A percentile compares a stretch with the other conserved stretches of the same genome.
These are phyloP conservation scores for Phytophthora cryptogea DNA, from an alignment of 352 stramenopile species.

Conservation along the genomic window DNA sequence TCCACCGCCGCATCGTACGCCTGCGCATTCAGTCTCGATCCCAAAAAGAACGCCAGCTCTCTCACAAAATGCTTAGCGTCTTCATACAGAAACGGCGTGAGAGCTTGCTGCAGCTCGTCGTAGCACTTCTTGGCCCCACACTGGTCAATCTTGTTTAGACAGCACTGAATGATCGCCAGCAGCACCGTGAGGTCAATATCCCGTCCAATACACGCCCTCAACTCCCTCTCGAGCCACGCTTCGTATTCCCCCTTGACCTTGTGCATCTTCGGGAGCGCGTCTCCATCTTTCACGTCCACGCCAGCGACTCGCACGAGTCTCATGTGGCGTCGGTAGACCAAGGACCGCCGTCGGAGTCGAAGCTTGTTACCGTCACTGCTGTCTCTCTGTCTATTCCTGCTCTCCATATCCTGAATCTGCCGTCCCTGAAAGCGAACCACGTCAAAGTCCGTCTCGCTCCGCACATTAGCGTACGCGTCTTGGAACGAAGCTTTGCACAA, in stretches of 20 bases:
- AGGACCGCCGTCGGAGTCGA: conserved; percentile 42
- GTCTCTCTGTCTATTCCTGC: conserved; percentile 16
- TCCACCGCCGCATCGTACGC: conserved; percentile 69
- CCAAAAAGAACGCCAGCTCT: conserved; percentile 71
- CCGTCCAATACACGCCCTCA: conserved; percentile 67
- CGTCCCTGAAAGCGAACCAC: conserved; percentile 53
- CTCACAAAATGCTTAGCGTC: conserved; percentile 60
- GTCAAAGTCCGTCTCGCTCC: conserved; percentile 66
- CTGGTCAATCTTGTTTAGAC: conserved; percentile 52
- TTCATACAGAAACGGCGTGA: conserved; percentile 71
- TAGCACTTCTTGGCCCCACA: conserved; percentile 46
- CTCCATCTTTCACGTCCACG: conserved; percentile 21
- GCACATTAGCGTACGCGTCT: conserved; percentile 60
- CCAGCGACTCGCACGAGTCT: conserved; percentile 54
- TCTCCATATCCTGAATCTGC: conserved; percentile 3
- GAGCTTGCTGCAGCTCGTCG: conserved; percentile 45
- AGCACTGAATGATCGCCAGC: conserved; percentile 64
- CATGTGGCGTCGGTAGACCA: conserved; percentile 64
- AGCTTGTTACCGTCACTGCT: conserved; percentile 9
- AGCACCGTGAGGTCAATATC: conserved; percentile 73
- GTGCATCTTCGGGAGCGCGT: conserved; percentile 38
- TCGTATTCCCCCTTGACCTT: conserved; percentile 67
- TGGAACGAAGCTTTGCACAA: conserved; percentile 73
- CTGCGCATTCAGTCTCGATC: conserved; percentile 62
- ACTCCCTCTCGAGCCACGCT: conserved; percentile 62